phyloP scores from a whole-genome alignment of 1,139 yeast species.

The Debaryomyces coudertii region DNA sequence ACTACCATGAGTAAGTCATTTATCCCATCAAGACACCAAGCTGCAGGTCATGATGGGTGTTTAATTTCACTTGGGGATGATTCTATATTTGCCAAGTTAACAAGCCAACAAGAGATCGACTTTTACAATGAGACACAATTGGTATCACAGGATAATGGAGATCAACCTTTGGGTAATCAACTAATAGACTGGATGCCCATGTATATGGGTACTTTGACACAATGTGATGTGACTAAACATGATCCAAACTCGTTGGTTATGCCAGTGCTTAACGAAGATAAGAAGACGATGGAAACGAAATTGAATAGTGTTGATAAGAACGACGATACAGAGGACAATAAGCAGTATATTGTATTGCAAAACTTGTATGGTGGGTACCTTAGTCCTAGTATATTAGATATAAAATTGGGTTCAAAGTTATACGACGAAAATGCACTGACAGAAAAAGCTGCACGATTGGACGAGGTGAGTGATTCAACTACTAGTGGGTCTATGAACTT shows the following conservation, averaged over 20 bases:
- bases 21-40: constrained; percentile 45
- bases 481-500: constrained; percentile 79
- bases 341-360: constrained; percentile 65
- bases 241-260: constrained; percentile 11
- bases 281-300: constrained; percentile 3
- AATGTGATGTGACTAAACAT: constrained; percentile 9
- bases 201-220: constrained; percentile 40
- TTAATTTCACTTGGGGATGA: constrained; percentile 60
- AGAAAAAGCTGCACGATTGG: constrained; percentile 66
- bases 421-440: constrained; percentile 61
- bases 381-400: constrained; percentile 76
- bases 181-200: constrained; percentile 58
- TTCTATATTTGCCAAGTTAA: constrained; percentile 69
- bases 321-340: constrained; percentile 11
- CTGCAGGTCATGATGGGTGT: constrained; percentile 92
- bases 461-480: constrained; percentile 64
- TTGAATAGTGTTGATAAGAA: not conserved
- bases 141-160: constrained; percentile 23
- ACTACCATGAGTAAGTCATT: constrained; percentile 4
- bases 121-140: constrained; percentile 57
- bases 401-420: constrained; percentile 74
- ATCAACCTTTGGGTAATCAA: constrained; percentile 35
- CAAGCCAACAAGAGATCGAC: constrained; percentile 63
- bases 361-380: constrained; percentile 65
- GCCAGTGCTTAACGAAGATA: constrained; percentile 8